Percentiles rank a stretch among this genome's conserved stretches.
Evolutionary conservation across 1,139 yeast species (phyloP).

Genomic region (Debaryomyces udenii): DNA sequence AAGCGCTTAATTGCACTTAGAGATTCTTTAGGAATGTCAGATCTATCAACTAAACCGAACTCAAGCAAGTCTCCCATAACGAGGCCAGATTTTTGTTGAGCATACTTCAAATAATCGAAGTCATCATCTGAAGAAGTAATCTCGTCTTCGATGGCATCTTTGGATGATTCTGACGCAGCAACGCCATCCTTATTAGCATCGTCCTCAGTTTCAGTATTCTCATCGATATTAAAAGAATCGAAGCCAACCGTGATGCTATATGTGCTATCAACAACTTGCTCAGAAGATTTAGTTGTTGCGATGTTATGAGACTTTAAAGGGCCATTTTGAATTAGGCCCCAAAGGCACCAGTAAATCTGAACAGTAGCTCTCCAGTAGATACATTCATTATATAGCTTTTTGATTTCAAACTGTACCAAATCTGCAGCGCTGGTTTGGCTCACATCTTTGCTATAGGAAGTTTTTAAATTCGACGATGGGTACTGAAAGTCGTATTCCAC

Average conservation of each 20-base stretch:
- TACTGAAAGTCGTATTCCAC: conserved; percentile 55
- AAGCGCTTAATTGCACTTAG: conserved; percentile 40
- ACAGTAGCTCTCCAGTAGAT: conserved; percentile 81
- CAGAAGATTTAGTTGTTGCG: conserved; percentile 22
- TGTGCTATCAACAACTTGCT: conserved; percentile 41
- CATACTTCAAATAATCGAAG: conserved; percentile 77
- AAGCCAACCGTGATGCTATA: conserved; percentile 43
- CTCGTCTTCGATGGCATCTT: conserved; percentile 29
- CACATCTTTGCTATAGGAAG: conserved; percentile 22
- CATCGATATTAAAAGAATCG: conserved; percentile 32
- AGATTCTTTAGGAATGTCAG: conserved; percentile 31
- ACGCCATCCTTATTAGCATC: too few relatives aligned
- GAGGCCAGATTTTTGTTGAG: conserved; percentile 72
- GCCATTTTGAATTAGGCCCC: conserved; percentile 88
- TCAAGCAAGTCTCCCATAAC: conserved; percentile 75
- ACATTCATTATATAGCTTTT: conserved; percentile 62
- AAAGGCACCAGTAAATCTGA: conserved; percentile 79
- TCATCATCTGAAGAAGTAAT: conserved; percentile 59
- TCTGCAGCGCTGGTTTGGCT: conserved; percentile 26
- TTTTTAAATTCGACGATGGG: conserved; percentile 38
- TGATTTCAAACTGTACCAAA: conserved; percentile 55
- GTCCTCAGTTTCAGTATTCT: conserved; percentile 9
- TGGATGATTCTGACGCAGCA: conserved; percentile 14
- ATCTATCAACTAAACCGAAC: conserved; percentile 54
- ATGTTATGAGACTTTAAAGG: conserved; percentile 24